phyloP scores from a whole-genome alignment of 2,329 filamentous ascomycete species.

The Scolecobasidium constrictum region DNA sequence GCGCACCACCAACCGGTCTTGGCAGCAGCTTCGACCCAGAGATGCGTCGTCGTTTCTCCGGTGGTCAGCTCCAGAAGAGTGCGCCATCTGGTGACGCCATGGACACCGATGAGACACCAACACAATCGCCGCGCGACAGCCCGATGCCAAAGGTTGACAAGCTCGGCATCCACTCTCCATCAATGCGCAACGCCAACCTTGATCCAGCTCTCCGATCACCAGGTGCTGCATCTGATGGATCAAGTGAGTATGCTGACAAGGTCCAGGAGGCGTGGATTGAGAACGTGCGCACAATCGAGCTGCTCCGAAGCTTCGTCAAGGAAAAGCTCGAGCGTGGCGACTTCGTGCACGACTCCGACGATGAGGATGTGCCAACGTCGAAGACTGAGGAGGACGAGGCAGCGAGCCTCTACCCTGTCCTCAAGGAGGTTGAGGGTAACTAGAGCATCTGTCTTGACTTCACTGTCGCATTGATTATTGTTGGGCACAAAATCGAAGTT shows the following conservation, averaged over 20 bases:
- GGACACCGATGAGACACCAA: constrained; percentile 30
- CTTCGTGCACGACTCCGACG: constrained; percentile 28
- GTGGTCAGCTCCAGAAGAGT: constrained; percentile 45
- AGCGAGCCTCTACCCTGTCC: constrained; percentile 28
- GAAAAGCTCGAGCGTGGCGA: constrained; percentile 43
- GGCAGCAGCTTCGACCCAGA: constrained; percentile 52
- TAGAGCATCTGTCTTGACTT: background rate
- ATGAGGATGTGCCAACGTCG: constrained; percentile 2
- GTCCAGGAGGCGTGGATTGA: constrained; percentile 48
- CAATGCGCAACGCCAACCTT: constrained; percentile 16
- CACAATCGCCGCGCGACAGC: constrained; percentile 17
- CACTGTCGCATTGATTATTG: no score
- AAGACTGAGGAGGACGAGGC: constrained; percentile 17
- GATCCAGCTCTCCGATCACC: constrained; percentile 28
- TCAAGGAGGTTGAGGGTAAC: constrained; percentile 25
- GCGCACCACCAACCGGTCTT: constrained; percentile 56
- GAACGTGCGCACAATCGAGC: constrained; percentile 53
- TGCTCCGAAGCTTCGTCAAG: constrained; percentile 45
- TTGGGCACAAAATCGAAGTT: no score
- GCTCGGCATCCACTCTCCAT: constrained; percentile 26
- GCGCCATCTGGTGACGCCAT: constrained; percentile 24
- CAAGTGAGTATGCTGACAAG: constrained; percentile 18
- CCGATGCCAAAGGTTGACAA: constrained; percentile 7
- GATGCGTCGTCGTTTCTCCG: constrained; percentile 50
- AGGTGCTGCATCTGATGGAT: constrained; percentile 24